phyloP scores from a whole-genome alignment of 1,139 yeast species.

The Magnusiomyces ingens region DNA sequence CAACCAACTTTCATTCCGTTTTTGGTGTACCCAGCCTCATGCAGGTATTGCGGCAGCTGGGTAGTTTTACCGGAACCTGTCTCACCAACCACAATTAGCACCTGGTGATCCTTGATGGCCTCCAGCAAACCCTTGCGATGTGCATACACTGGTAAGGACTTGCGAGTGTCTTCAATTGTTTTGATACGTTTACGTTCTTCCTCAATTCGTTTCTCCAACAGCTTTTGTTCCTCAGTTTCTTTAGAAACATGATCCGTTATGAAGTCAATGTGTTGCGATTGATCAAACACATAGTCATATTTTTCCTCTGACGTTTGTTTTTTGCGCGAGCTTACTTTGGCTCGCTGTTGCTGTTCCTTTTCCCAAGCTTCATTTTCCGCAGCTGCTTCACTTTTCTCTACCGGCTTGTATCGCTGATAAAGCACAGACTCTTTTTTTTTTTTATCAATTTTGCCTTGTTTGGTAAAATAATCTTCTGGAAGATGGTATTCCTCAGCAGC shows the following conservation, averaged over 20 bases:
- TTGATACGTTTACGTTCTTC: conserved; percentile 40
- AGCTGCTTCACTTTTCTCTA: conserved; percentile 21
- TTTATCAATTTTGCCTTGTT: conserved; percentile 47
- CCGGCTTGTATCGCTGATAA: conserved; percentile 30
- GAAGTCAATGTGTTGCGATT: conserved; percentile 64
- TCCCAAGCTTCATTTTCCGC: conserved; percentile 46
- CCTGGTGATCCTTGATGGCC: conserved; percentile 59
- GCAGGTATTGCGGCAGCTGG: conserved; percentile 81
- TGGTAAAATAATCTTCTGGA: conserved; percentile 51
- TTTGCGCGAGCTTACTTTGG: conserved; percentile 35
- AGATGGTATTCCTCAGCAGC: conserved; percentile 40
- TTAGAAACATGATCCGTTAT: conserved; percentile 37
- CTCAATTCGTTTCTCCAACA: conserved; percentile 34
- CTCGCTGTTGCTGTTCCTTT: conserved; percentile 49
- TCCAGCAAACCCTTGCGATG: conserved; percentile 58
- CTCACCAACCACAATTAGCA: conserved; percentile 87
- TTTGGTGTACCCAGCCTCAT: conserved; percentile 70
- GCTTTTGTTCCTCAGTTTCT: conserved; percentile 26
- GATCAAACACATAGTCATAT: conserved; percentile 82
- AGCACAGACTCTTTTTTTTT: conserved; percentile 44
- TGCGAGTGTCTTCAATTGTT: conserved; percentile 45
- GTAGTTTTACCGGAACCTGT: conserved; percentile 98
- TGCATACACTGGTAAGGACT: conserved; percentile 68
- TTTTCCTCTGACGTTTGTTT: conserved; percentile 33
- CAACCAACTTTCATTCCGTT: conserved; percentile 60